Base-by-base conservation (phyloP, 2,329 filamentous ascomycete species). In the Venturia nashicola region DNA sequence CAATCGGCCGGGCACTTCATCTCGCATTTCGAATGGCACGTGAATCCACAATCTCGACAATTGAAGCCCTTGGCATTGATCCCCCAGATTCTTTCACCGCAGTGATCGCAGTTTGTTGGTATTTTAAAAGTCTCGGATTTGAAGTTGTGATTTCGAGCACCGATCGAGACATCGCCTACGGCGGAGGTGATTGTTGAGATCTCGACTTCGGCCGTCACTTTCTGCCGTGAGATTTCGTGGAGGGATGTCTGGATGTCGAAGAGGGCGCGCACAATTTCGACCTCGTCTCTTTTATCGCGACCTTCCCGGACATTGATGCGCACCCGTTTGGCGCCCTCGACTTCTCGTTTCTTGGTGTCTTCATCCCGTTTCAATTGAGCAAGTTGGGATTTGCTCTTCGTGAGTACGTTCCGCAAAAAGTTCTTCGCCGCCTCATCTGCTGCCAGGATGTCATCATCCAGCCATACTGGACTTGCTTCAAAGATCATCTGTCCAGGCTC, bases 61-160 rank as follows among this genome's bases (percentile, higher is more conserved):
- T 96, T 92, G 72, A 96, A 95, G 0, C 94, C 94, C 76, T 99
- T 99, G 44, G 94, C 93, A 39, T 91, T 96, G 48, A 99, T 76
- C 0, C 94, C 94, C 94, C 94, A 99, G 73, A 99, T 96, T 36
- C 94, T 85, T 72, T 99, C 94, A 20, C 92, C 92, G 70, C 94
- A 99, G 14, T 97, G 82, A 74, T 99, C 94, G 77, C 94, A 99
- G 73, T 97, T 97, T 5, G 94, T 99, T 0, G 95, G 95, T 66
- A 99, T 96, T 75, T 97, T 97, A 82, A 97, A 99, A 0, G 94
- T 97, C 72, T 97, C 91, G n/a, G 90, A 86, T 76, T 96, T 96
- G 82, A 99, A 99, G 71, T 96, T 94, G 79, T 99, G 94, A 71
- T 92, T 96, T 73, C 91, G 91, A 12, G 92, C 92, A 20, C 93